Base-by-base conservation (phyloP, 768 basidiomycete genomes). In the Floccularia luteovirens region DNA sequence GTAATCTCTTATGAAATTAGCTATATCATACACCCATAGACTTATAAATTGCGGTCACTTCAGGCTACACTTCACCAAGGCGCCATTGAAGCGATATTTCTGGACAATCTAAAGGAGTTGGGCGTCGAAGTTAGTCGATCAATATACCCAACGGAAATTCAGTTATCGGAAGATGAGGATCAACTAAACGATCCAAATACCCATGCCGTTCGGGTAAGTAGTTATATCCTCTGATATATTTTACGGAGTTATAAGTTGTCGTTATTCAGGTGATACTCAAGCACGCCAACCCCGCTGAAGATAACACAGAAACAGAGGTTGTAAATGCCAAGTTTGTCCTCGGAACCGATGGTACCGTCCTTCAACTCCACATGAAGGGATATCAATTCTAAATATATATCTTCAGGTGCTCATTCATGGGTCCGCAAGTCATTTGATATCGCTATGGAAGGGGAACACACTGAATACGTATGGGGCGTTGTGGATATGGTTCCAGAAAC, bases 391-490 rank as follows among this genome's bases (percentile, higher is more conserved):
- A 40, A 43, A 39, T 24, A 21, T 8, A 21, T 39, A n/a, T 36
- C 1, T 31, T 31, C 49, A 84, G 82, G 84, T 4, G 86, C 85
- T 0, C 86, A 88, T 58, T 88, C 84, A 8, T 89, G 86, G 84
- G 82, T 90, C 17, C 73, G 88, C 19, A 86, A 84, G 43, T 41
- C 59, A 0, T 62, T 86, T 6, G 66, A 67, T 6, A 79, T 90
- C 37, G 52, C 60, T 3, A 82, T 90, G 83, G 75, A 87, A 43
- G 88, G 88, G 4, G 84, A 89, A 54, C 79, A 85, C 44, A 70
- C 66, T 60, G 79, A 89, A 39, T 82, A 74, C 42, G 69, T 90
- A 14, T 91, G 89, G 89, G 89, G 89, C 2, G 88, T 90, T 2
- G 59, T 89, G 14, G 89, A 89, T 56, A 63, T 76, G 36, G 50